These are phyloP conservation scores for Naumovozyma baii DNA, from an alignment of 805 yeast genomes.

Conservation along the genomic window DNA sequence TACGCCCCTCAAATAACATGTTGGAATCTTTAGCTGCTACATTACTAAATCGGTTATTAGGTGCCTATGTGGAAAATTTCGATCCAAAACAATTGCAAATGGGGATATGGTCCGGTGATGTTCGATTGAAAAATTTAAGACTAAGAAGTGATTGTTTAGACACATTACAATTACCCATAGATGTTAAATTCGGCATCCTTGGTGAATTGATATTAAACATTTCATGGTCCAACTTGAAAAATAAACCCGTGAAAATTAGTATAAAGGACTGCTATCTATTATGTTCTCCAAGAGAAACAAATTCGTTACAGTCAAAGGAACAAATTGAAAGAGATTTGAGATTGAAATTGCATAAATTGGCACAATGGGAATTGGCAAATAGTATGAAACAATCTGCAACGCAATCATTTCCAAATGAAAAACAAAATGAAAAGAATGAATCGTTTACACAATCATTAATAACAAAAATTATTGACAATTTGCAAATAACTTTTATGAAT, in stretches of 20 bases:
- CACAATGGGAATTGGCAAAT: slow-evolving; percentile 47
- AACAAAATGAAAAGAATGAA: slow-evolving; percentile 48
- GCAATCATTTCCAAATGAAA: slow-evolving; percentile 22
- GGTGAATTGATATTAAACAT: slow-evolving; percentile 86
- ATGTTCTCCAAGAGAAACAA: slow-evolving; percentile 61
- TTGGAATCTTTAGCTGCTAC: slow-evolving; percentile 32
- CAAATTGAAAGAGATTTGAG: slow-evolving; percentile 54
- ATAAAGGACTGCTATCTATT: slow-evolving; percentile 81
- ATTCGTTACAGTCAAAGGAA: slow-evolving; percentile 48
- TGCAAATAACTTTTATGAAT: slow-evolving; percentile 82
- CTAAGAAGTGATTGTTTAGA: slow-evolving; percentile 86
- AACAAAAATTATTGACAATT: slow-evolving; percentile 84
- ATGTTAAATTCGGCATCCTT: slow-evolving; percentile 79
- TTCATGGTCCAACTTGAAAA: slow-evolving; percentile 92
- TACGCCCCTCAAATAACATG: slow-evolving; percentile 13
- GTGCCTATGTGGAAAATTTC: slow-evolving; percentile 79
- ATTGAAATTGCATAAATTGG: slow-evolving; percentile 58
- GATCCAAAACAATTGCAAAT: slow-evolving; percentile 92
- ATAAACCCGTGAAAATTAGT: slow-evolving; percentile 80
- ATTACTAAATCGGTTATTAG: slow-evolving; percentile 26
- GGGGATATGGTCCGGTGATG: slow-evolving; percentile 98
- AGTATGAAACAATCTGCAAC: slow-evolving; percentile 33
- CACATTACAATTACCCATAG: slow-evolving; percentile 72
- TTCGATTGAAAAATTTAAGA: slow-evolving; percentile 65
- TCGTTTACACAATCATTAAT: slow-evolving; percentile 78